Base-by-base conservation (phyloP, 2,329 filamentous ascomycete genomes). In the Myriosclerotinia curreyana region DNA sequence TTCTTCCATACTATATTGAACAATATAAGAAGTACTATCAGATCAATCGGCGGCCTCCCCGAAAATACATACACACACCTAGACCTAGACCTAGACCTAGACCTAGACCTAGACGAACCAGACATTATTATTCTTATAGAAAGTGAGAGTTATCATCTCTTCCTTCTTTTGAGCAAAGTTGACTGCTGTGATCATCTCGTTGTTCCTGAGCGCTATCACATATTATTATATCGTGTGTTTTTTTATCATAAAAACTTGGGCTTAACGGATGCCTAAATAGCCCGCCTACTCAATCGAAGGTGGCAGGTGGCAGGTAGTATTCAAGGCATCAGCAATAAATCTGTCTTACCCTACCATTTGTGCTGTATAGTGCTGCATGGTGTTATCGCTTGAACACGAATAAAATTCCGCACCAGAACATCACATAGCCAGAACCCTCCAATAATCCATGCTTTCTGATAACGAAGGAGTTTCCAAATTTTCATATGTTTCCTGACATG, bases 301-400 rank as follows among this genome's bases (percentile, higher is more conserved):
- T 17, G 44, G 34, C 25, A 38, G 22, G 44, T 63, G 44, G 44
- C 61, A 38, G 22, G 44, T 63, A 34, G 44, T 52, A 50, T 42
- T 42, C 53, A 63, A 63, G 52, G 61, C 61, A 63, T 63, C 61
- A 63, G 44, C 52, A 49, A 49, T 63, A 25, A 25, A 34, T 40
- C 44, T 34, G 28, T 25, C 61, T 34, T 59, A 40, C 52, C 53
- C 17, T 44, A 31, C 15, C 31, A 17, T 20, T 28, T 40, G 25
- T 40, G 31, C 7, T 58, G 12, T 20, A 36, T 25, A 22, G 51
- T 51, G 38, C n/a, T n/a, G n/a, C n/a, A n/a, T n/a, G n/a, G n/a
- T n/a, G n/a, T n/a, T 20, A 51, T 40, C 22, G 3, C n/a, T 9
- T 9, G 5, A 56, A 38, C 31, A 62, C 28, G 12, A 62, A 62